A percentile compares a stretch with the other conserved stretches of the same genome.
These are phyloP conservation scores for Oxytropis ochrocephala DNA, from an alignment of 306 rosid species.

Conservation along the genomic window DNA sequence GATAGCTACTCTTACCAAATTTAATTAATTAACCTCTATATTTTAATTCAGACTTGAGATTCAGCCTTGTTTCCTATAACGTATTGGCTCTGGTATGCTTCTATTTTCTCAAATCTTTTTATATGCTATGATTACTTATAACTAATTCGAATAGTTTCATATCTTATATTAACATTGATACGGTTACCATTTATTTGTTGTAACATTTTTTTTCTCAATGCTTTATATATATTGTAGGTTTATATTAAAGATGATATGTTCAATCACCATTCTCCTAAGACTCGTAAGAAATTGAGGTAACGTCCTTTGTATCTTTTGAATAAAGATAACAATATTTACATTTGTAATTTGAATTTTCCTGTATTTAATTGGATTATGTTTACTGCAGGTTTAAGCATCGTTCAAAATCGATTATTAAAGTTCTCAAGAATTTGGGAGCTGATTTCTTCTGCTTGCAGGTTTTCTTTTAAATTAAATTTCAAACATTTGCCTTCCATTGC, in stretches of 20 bases:
- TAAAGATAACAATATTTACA: background rate
- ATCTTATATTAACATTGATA: background rate
- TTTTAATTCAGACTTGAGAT: slow-evolving; percentile 49
- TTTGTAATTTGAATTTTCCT: background rate
- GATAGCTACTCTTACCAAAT: background rate
- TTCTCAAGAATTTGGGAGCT: slow-evolving; percentile 59
- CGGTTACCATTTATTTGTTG: background rate
- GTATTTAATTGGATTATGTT: slow-evolving; percentile 12
- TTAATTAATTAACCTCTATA: background rate
- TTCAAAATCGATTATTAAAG: slow-evolving; percentile 49
- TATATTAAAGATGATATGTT: slow-evolving; percentile 69
- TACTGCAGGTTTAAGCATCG: slow-evolving; percentile 72
- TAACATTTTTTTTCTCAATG: background rate
- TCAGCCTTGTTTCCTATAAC: slow-evolving; percentile 76
- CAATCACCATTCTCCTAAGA: slow-evolving; percentile 82
- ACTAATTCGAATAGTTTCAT: background rate
- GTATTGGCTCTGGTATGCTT: slow-evolving; percentile 73
- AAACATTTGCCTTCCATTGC: background rate
- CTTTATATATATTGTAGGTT: slow-evolving; percentile 41
- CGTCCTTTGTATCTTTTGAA: background rate
- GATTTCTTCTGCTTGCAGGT: slow-evolving; percentile 90
- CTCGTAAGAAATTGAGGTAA: slow-evolving; percentile 63
- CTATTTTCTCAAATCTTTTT: background rate
- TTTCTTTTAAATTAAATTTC: background rate
- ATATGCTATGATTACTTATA: background rate